Base-by-base conservation (phyloP, 164 flowering plant genomes). In the Chimonanthus praecox region DNA sequence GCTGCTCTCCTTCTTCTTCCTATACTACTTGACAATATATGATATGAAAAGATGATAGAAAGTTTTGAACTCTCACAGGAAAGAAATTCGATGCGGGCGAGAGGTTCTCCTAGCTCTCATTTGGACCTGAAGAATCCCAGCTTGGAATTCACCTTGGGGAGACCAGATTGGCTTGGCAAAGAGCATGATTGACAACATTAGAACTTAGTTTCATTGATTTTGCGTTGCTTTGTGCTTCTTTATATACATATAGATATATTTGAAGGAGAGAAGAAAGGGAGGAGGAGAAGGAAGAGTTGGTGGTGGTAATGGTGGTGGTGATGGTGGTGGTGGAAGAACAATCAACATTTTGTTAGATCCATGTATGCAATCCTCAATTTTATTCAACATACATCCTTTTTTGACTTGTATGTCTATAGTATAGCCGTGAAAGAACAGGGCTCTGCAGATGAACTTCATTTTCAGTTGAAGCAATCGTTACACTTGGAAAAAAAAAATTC, bases 61-160 rank as follows among this genome's bases (percentile, higher is more conserved):
- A 62, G 46, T 50, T 7, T 43, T 7, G 3, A 69, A 62, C 54
- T 68, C 43, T 62, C 49, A 66, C 85, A 87, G 89, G 84, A 85
- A 58, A 65, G 68, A 11, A 77, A 80, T 62, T 76, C 79, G 49
- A 66, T 72, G 16, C 76, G 33, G 49, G 8, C 72, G 43, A 86
- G 74, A 67, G 69, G 78, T 71, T 83, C 71, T 54, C 33, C 66
- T 66, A 78, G 80, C 20, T 18, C 75, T 10, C 80, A 78, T 70
- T 49, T 80, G 71, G 84, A 80, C 13, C 75, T 69, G 50, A 83
- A 82, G 58, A 84, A 84, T 62, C 90, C 92, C 5, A 87, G 87
- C 82, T 80, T 90, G 88, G 92, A 90, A 80, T 88, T 90, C 84
- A 89, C 91, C 33, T 76, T 90, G 77, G 95, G 95, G 60, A 85